A percentile compares a stretch with the other conserved stretches of the same genome.
Conservation (phyloP, 177 flowering plant species). For the Vitis hybrid region DNA sequence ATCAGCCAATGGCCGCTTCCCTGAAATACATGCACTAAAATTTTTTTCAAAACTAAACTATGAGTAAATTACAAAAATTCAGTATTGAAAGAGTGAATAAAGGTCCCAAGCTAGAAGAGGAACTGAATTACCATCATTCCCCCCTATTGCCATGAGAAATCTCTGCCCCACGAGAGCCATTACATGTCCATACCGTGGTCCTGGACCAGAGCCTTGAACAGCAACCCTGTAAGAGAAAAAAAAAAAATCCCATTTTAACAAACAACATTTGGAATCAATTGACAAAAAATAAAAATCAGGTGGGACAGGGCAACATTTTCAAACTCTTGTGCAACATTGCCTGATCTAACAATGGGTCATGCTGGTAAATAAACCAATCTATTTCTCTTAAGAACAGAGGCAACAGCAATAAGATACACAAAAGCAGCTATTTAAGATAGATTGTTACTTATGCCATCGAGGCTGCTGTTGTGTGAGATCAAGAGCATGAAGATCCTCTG, state of each 20-base stretch:
- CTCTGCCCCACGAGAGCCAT: slow-evolving; percentile 99
- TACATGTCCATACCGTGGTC: slow-evolving; percentile 98
- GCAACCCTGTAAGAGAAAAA: slow-evolving; percentile 37
- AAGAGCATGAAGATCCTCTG: slow-evolving; percentile 99
- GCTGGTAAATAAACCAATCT: too few species aligned
- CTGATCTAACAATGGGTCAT: too few species aligned
- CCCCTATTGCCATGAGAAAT: slow-evolving; percentile 97
- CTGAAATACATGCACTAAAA: slow-evolving; percentile 26
- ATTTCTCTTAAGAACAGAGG: too few species aligned
- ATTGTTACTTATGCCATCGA: slow-evolving; percentile 88
- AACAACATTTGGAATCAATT: too few species aligned
- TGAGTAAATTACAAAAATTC: not conserved
- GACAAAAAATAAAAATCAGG: too few species aligned
- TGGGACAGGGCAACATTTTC: too few species aligned
- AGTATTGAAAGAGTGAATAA: too few species aligned
- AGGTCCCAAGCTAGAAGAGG: not conserved
- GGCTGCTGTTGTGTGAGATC: slow-evolving; percentile 96
- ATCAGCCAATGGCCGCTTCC: slow-evolving; percentile 96
- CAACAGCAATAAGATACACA: too few species aligned
- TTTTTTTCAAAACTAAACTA: too few species aligned
- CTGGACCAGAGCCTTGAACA: slow-evolving; percentile 99
- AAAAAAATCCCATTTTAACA: too few species aligned
- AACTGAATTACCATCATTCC: slow-evolving; percentile 82
- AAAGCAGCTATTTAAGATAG: too few species aligned
- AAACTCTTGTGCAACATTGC: too few species aligned